These are phyloP conservation scores for Trichothecium sympodiale DNA, from an alignment of 2,329 filamentous ascomycete species.

Conservation along the genomic window DNA sequence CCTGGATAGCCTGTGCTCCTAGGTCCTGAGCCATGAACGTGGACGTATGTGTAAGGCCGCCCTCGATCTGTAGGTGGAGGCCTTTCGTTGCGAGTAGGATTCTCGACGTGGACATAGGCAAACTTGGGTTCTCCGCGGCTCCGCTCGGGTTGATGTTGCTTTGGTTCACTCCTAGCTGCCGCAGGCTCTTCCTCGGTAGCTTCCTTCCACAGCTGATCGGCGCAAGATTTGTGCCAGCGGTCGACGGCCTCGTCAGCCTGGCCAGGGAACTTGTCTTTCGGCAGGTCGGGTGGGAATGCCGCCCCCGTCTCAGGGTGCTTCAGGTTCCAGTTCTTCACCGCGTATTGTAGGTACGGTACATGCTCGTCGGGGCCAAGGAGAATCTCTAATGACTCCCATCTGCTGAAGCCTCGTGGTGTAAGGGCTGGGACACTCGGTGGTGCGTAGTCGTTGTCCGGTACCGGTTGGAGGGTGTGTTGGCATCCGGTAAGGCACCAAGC, in stretches of 20 bases:
- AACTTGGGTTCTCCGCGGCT: slow-evolving; percentile 24
- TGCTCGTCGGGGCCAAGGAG: slow-evolving; percentile 82
- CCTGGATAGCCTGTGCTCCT: slow-evolving; percentile 10
- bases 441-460: slow-evolving; percentile 54
- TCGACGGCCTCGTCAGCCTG: slow-evolving; percentile 71
- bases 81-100: not conserved
- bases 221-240: slow-evolving; percentile 74
- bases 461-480: slow-evolving; percentile 74
- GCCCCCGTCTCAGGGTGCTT: slow-evolving; percentile 63
- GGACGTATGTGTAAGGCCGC: slow-evolving; percentile 24
- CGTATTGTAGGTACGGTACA: slow-evolving; percentile 70
- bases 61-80: not conserved
- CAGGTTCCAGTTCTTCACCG: slow-evolving; percentile 67
- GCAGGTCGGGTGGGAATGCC: slow-evolving; percentile 50
- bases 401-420: slow-evolving; percentile 73
- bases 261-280: slow-evolving; percentile 54
- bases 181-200: slow-evolving; percentile 26
- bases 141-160: slow-evolving; percentile 15
- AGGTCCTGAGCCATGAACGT: slow-evolving; percentile 19
- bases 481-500: slow-evolving; percentile 90
- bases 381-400: slow-evolving; percentile 89
- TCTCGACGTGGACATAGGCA: slow-evolving; percentile 22
- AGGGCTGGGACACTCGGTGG: slow-evolving; percentile 73
- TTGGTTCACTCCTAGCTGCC: slow-evolving; percentile 10
- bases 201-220: slow-evolving; percentile 56